Percentiles rank a stretch among this genome's conserved stretches.
phyloP scores from a whole-genome alignment of 139 green algal species.

The Diplosphaera chodatii region DNA sequence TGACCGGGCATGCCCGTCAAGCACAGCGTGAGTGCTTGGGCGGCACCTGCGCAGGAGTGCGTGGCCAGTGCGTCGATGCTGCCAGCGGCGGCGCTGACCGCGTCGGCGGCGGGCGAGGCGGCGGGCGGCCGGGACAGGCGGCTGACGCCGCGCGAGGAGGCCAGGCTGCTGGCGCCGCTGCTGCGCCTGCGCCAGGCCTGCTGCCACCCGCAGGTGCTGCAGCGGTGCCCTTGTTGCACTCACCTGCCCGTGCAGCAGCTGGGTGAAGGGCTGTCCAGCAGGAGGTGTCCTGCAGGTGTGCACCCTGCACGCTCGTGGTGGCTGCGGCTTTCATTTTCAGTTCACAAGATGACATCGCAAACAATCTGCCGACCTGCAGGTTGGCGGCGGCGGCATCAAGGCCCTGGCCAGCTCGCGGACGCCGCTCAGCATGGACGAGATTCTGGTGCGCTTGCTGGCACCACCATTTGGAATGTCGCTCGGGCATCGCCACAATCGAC shows the following conservation, averaged over 20 bases:
- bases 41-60: slow-evolving; percentile 38
- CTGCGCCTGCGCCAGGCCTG: slow-evolving; percentile 83
- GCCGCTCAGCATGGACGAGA: slow-evolving; percentile 80
- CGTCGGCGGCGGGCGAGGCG: neutral
- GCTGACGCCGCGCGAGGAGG: slow-evolving; percentile 35
- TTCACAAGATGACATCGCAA: too few species aligned
- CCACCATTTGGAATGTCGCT: too few species aligned
- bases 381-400: slow-evolving; percentile 65
- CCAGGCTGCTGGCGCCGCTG: slow-evolving; percentile 29
- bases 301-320: too few species aligned
- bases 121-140: slow-evolving; percentile 18
- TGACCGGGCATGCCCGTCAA: too few species aligned
- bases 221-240: too few species aligned
- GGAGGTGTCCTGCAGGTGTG: too few species aligned
- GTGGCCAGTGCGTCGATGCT: slow-evolving; percentile 46
- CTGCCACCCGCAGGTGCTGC: slow-evolving; percentile 77
- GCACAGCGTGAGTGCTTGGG: too few species aligned
- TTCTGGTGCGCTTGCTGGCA: slow-evolving; percentile 38
- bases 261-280: too few species aligned
- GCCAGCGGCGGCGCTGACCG: slow-evolving; percentile 5
- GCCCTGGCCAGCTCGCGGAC: slow-evolving; percentile 19
- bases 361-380: slow-evolving; percentile 22
- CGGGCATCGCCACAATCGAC: too few species aligned
- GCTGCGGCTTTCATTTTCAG: too few species aligned
- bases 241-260: too few species aligned